These are phyloP conservation scores for Pleurotus platypus DNA, from an alignment of 768 basidiomycete species.

Conservation along the genomic window DNA sequence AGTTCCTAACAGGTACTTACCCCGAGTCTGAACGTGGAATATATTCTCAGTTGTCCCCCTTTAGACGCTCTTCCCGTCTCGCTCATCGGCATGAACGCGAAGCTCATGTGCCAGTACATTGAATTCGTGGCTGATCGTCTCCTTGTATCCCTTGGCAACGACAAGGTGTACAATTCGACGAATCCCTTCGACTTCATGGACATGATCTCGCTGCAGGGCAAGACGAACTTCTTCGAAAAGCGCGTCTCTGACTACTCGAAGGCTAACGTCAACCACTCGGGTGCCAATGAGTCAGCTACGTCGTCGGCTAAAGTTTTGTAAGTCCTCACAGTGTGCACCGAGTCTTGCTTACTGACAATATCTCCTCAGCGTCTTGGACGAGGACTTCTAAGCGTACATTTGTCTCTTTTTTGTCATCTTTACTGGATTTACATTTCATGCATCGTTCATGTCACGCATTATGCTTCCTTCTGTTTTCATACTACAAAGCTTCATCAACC, in stretches of 20 bases:
- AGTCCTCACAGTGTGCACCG: slow-evolving; percentile 10
- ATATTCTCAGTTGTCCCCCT: neutral
- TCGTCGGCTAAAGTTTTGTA: slow-evolving; percentile 23
- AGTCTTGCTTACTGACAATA: neutral
- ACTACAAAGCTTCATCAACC: neutral
- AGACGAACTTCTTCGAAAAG: slow-evolving; percentile 97
- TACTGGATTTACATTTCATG: slow-evolving; percentile 4
- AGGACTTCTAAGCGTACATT: slow-evolving; percentile 27
- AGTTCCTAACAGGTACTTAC: slow-evolving; percentile 70
- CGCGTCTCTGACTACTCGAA: slow-evolving; percentile 84
- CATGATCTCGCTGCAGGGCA: slow-evolving; percentile 92
- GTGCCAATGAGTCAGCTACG: slow-evolving; percentile 5
- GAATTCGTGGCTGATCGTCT: slow-evolving; percentile 91
- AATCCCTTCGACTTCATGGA: slow-evolving; percentile 97
- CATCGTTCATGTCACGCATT: slow-evolving; percentile 1
- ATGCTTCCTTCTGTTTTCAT: slow-evolving; percentile 2
- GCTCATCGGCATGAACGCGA: slow-evolving; percentile 90
- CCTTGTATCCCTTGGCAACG: slow-evolving; percentile 77
- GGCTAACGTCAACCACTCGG: slow-evolving; percentile 48
- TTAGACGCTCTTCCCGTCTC: slow-evolving; percentile 80
- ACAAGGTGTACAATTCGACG: slow-evolving; percentile 67
- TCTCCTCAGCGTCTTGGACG: slow-evolving; percentile 21
- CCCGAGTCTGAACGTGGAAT: neutral
- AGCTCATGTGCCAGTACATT: slow-evolving; percentile 89
- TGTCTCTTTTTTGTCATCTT: slow-evolving; percentile 4